phyloP scores from a whole-genome alignment of 2,329 filamentous ascomycete genomes.

The Elsinoe arachidis region DNA sequence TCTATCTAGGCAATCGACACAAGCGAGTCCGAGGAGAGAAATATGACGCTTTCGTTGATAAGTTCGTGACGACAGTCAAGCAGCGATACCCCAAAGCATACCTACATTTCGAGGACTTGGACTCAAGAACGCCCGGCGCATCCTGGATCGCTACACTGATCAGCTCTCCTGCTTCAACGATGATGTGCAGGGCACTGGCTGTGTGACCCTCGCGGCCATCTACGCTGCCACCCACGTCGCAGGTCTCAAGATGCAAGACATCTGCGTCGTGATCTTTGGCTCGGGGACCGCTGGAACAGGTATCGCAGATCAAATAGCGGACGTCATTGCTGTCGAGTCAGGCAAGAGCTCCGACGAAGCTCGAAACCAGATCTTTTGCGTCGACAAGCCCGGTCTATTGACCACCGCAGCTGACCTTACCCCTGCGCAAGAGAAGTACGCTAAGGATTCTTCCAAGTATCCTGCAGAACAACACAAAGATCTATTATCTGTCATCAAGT shows the following conservation, averaged over 20 bases:
- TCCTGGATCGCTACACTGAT: conserved; percentile 66
- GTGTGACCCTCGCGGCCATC: conserved; percentile 75
- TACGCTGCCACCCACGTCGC: conserved; percentile 66
- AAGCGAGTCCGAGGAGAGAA: conserved; percentile 58
- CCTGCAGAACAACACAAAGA: conserved; percentile 45
- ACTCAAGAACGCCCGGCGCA: conserved; percentile 61
- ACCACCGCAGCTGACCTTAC: conserved; percentile 56
- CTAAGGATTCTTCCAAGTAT: conserved; percentile 58
- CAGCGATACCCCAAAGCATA: conserved; percentile 70
- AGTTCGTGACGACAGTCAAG: conserved; percentile 59
- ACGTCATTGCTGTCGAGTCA: conserved; percentile 64
- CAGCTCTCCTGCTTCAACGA: conserved; percentile 82
- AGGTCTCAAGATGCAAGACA: conserved; percentile 56
- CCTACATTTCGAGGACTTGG: conserved; percentile 82
- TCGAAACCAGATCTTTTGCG: conserved; percentile 65
- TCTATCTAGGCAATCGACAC: conserved; percentile 69
- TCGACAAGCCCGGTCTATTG: conserved; percentile 61
- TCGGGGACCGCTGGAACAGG: conserved; percentile 74
- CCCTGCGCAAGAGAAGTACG: conserved; percentile 58
- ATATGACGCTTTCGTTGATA: conserved; percentile 70
- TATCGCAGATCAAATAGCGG: conserved; percentile 75
- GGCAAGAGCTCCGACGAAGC: conserved; percentile 64
- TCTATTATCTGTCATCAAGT: conserved; percentile 58
- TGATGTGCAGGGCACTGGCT: conserved; percentile 82
- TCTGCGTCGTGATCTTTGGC: conserved; percentile 68